Evolutionary conservation across 169 alveolate species (phyloP), one percentile per base, ranked within the genome.

Genomic region (Eimeria acervulina): DNA sequence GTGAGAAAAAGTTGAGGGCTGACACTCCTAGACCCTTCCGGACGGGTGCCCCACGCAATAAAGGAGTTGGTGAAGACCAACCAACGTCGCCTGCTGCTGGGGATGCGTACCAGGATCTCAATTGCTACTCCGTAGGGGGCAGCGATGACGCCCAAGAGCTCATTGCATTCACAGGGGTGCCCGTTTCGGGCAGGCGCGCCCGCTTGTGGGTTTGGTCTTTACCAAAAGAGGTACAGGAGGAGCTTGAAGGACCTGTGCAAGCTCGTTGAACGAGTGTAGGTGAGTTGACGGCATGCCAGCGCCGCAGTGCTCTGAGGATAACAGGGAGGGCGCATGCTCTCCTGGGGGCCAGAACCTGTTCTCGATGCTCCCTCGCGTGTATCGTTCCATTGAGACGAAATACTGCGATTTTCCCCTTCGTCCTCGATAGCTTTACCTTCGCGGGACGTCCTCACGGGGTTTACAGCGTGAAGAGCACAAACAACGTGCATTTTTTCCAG

Each of bases 161-260:
- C 81, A 59, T 87, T 8, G n/a, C 63, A 5, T 87, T 87, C 33
- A 87, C 59, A 38, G 94, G 94, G 44, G 78, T 47, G n/a, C 83
- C 81, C 40, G 52, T 87, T 36, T 1, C 33, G 61, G 68, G 68
- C 26, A 38, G 1, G 61, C 42, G 83, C 40, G 40, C 94, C n/a
- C 40, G 83, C 33, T 63, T 87, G 40, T 87, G 94, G 94, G 83
- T 87, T 31, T 87, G 94, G 94, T 33, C 61, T 31, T 19, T 87
- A n/a, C 94, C 78, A 40, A 13, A 0, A 10, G 93, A 87, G 52
- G 83, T 7, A 10, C 83, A 21, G 40, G 94, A 87, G 63, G 94
- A 61, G 94, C 40, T 87, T 40, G 68, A 61, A 66, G 94, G 94
- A 19, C 66, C 83, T 7, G 31, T 87, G 44, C 83, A 40, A 33